Percentiles rank a stretch among this genome's conserved stretches.
phyloP scores from a whole-genome alignment of 352 stramenopile genomes.

The Saprolegnia parasitica region DNA sequence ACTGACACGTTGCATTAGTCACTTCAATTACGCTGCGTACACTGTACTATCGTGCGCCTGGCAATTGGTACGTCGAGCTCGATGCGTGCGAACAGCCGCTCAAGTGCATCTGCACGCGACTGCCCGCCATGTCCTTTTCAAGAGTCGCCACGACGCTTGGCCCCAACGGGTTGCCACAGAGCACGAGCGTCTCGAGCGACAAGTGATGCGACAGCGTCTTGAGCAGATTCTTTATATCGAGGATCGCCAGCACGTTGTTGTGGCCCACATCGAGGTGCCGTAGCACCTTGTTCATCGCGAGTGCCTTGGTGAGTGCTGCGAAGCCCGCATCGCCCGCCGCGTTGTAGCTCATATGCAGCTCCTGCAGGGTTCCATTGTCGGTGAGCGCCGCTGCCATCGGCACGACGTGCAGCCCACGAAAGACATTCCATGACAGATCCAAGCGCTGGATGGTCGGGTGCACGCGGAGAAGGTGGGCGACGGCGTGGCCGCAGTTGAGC shows the following conservation, averaged over 20 bases:
- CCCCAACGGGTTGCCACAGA: slow-evolving; percentile 21
- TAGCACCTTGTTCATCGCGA: slow-evolving; percentile 6
- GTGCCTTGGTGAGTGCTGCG: background rate
- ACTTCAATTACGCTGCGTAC: background rate
- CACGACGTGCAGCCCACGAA: background rate
- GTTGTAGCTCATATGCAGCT: slow-evolving; percentile 15
- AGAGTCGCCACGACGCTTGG: background rate
- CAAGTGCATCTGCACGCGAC: background rate
- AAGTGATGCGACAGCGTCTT: slow-evolving; percentile 2
- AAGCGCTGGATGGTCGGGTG: slow-evolving; percentile 18
- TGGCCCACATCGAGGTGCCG: slow-evolving; percentile 12
- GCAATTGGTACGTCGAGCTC: slow-evolving; percentile 12
- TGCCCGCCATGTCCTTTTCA: background rate
- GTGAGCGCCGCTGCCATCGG: slow-evolving; percentile 3
- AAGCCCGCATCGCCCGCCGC: slow-evolving; percentile 12
- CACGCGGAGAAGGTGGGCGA: slow-evolving; percentile 7
- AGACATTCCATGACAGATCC: slow-evolving; percentile 21
- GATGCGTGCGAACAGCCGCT: slow-evolving; percentile 1
- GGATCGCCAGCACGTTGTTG: slow-evolving; percentile 10
- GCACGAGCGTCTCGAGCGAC: slow-evolving; percentile 5
- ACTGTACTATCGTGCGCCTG: background rate
- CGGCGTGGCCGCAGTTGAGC: background rate
- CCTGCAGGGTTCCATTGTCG: slow-evolving; percentile 18
- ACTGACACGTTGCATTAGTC: no score
- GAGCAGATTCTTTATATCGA: background rate